These are phyloP conservation scores for Suillus subluteus DNA, from an alignment of 768 basidiomycete genomes.

Conservation along the genomic window DNA sequence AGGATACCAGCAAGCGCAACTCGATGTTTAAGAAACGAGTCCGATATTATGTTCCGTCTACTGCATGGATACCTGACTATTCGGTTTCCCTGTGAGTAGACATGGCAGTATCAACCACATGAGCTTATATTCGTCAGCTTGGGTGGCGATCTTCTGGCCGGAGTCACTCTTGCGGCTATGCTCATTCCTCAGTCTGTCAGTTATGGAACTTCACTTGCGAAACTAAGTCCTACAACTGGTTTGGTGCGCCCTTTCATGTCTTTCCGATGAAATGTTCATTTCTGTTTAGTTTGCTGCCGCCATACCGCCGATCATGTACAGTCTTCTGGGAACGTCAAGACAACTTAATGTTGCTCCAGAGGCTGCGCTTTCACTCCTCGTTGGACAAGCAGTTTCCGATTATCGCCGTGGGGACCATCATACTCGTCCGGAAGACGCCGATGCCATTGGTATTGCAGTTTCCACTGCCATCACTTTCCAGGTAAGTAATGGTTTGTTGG, in stretches of 20 bases:
- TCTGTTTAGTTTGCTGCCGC: constrained; percentile 73
- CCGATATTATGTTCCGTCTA: constrained; percentile 78
- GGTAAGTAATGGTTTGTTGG: constrained; percentile 49
- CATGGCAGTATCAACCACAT: background rate
- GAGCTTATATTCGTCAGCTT: constrained; percentile 39
- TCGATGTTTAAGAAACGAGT: constrained; percentile 50
- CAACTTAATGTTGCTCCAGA: constrained; percentile 88
- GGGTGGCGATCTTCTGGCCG: constrained; percentile 78
- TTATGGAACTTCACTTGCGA: constrained; percentile 87
- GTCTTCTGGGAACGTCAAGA: constrained; percentile 83
- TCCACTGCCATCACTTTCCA: constrained; percentile 86
- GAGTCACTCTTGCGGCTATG: constrained; percentile 84
- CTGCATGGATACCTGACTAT: constrained; percentile 81
- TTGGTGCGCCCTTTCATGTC: constrained; percentile 53
- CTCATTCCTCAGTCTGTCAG: constrained; percentile 88
- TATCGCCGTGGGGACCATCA: constrained; percentile 56
- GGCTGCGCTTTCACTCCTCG: constrained; percentile 82
- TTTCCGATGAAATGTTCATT: background rate
- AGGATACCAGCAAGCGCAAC: constrained; percentile 23
- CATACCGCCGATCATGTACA: constrained; percentile 87
- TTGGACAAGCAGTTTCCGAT: constrained; percentile 85
- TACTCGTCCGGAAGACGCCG: constrained; percentile 41
- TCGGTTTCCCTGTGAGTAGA: constrained; percentile 61
- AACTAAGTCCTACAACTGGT: constrained; percentile 83
- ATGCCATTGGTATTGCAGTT: constrained; percentile 64